These are phyloP conservation scores for Coniochaeta prunicola DNA, from an alignment of 2,329 filamentous ascomycete genomes.

Conservation along the genomic window DNA sequence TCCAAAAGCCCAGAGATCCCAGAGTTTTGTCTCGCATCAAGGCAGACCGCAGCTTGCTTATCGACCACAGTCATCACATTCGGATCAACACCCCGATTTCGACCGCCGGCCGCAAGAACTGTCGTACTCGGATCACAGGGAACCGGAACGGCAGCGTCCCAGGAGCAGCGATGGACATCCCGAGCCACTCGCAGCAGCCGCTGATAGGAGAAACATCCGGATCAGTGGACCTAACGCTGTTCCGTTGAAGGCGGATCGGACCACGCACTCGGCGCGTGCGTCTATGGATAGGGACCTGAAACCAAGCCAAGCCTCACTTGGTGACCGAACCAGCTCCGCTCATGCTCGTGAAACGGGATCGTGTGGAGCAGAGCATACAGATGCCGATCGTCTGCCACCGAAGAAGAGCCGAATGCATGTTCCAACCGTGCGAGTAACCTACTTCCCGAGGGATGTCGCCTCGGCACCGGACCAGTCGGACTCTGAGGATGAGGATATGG, in stretches of 20 bases:
- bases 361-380: background rate
- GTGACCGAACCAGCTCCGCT: background rate
- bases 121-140: background rate
- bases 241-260: constrained; percentile 30
- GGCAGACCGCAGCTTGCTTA: constrained; percentile 21
- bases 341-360: background rate
- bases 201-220: constrained; percentile 29
- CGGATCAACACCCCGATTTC: constrained; percentile 32
- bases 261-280: constrained; percentile 25
- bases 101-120: constrained; percentile 18
- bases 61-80: constrained; percentile 26
- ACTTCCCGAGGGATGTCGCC: background rate
- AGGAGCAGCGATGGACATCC: constrained; percentile 47
- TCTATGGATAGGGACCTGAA: constrained; percentile 21
- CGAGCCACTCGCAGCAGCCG: constrained; percentile 24
- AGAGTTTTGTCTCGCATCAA: constrained; percentile 38
- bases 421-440: background rate
- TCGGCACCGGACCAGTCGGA: constrained; percentile 36
- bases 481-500: constrained; percentile 51
- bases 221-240: constrained; percentile 42
- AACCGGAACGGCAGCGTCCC: constrained; percentile 24
- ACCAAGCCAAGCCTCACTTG: background rate
- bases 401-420: constrained; percentile 18
- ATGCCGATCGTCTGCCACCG: background rate
- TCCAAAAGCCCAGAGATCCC: constrained; percentile 42